Evolutionary conservation across 148 eudicot genomes (phyloP).

Genomic region (Silene conica): DNA sequence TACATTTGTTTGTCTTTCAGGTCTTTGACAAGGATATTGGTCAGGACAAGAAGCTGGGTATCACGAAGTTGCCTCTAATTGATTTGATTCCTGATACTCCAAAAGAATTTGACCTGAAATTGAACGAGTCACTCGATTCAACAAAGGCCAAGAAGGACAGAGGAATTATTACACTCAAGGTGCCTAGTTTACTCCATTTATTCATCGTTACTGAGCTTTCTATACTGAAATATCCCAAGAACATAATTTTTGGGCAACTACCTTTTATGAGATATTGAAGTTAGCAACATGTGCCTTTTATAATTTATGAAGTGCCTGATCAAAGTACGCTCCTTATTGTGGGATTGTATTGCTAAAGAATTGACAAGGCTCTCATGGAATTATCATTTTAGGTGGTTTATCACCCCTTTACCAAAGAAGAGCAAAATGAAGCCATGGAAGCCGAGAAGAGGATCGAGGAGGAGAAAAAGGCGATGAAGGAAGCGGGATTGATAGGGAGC

Average conservation of each 20-base stretch:
- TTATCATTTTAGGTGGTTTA: conserved; percentile 48
- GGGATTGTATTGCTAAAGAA: background rate
- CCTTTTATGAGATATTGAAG: background rate
- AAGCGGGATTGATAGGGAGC: conserved; percentile 82
- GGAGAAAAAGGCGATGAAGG: conserved; percentile 80
- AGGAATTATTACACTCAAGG: conserved; percentile 84
- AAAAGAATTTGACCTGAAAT: conserved; percentile 63
- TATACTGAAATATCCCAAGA: background rate
- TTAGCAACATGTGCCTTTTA: background rate
- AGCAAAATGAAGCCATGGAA: conserved; percentile 71
- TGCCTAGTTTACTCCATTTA: background rate
- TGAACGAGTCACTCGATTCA: conserved; percentile 68
- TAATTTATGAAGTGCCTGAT: background rate
- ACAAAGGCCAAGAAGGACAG: conserved; percentile 73
- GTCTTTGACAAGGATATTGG: conserved; percentile 90
- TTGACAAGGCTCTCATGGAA: background rate
- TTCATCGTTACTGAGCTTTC: background rate
- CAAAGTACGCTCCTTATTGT: background rate
- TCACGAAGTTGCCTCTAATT: conserved; percentile 53
- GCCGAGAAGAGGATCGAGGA: conserved; percentile 69
- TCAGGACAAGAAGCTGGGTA: conserved; percentile 78
- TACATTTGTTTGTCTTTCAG: conserved; percentile 32
- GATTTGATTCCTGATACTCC: conserved; percentile 55
- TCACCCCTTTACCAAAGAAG: conserved; percentile 76
- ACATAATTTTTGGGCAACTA: background rate